Base-by-base conservation (phyloP, 2,329 filamentous ascomycete species). In the Reticulascus tulasneorum region DNA sequence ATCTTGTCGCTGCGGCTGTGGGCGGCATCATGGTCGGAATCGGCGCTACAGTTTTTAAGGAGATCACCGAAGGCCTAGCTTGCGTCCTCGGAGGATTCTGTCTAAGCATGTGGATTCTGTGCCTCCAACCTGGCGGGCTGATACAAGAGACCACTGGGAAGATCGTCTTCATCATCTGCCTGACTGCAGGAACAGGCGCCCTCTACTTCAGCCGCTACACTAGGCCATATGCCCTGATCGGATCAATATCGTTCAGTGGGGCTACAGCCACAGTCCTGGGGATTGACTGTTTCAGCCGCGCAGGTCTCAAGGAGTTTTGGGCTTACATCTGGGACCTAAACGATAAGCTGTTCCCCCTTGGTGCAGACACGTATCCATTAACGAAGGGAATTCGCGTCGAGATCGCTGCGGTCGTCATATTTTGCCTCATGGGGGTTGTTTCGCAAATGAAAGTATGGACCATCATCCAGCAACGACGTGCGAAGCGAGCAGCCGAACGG, bases 271-370 rank as follows among this genome's bases (percentile, higher is more conserved):
- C 84, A 1, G 76, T 94, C 11, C 62, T 97, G 3, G 91, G 91
- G 3, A 85, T 97, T 39, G 91, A 97, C 57, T 94, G 88, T 59
- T 94, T 91, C 51, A 91, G 82, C 51, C 73, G 80, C 44, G 88
- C 89, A n/a, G 91, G 91, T 0, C 66, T 94, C 50, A 96, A 95
- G 59, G 91, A 97, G 58, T 96, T 96, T 49, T 97, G 91, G 91
- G 75, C 87, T 6, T 97, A 94, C 56, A 72, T 94, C 23, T 97
- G 91, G 91, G 67, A 67, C 29, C 62, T 97, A 24, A 96, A 96
- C 57, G 68, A 79, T 26, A 72, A 84, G 33, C 66, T 89, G 1
- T 97, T 97, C 51, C 90, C 90, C 0, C 64, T 88, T 3, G 75
- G 78, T 23, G 84, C 84, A 2, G 69, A 72, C 30, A 88, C 85